A percentile compares a stretch with the other conserved stretches of the same genome.
These are phyloP conservation scores for Vitis hybrid DNA, from an alignment of 177 flowering plant species.

Conservation along the genomic window DNA sequence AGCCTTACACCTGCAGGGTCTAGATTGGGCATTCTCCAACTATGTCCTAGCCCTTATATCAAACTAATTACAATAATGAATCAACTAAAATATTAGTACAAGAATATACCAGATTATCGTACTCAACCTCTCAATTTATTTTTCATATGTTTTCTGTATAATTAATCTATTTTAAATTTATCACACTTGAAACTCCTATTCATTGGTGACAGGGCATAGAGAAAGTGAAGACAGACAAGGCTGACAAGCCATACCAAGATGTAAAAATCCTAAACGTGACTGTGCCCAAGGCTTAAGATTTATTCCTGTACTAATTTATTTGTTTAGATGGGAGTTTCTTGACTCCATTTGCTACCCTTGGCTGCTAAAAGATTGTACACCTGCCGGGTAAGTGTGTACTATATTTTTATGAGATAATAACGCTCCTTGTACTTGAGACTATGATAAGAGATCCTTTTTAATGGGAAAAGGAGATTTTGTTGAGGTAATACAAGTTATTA, in stretches of 20 bases:
- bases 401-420: neutral
- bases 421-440: neutral
- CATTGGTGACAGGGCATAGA: constrained; percentile 69
- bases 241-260: constrained; percentile 89
- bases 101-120: too few relatives aligned
- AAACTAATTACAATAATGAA: too few relatives aligned
- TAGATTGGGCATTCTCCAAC: too few relatives aligned
- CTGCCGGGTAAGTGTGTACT: neutral
- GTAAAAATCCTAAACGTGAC: constrained; percentile 92
- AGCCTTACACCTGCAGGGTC: too few relatives aligned
- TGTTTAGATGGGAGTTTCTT: neutral
- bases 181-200: neutral
- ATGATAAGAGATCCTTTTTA: neutral
- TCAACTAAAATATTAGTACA: too few relatives aligned
- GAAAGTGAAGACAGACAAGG: constrained; percentile 91
- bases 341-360: neutral
- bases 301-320: neutral
- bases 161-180: neutral
- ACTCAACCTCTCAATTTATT: neutral
- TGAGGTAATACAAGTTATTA: too few relatives aligned
- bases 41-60: too few relatives aligned
- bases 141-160: neutral
- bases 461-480: too few relatives aligned
- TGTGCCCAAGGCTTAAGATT: constrained; percentile 67
- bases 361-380: neutral